A percentile compares a stretch with the other conserved stretches of the same genome.
These are phyloP conservation scores for Saturnispora serradocipensis DNA, from an alignment of 805 yeast species.

Conservation along the genomic window DNA sequence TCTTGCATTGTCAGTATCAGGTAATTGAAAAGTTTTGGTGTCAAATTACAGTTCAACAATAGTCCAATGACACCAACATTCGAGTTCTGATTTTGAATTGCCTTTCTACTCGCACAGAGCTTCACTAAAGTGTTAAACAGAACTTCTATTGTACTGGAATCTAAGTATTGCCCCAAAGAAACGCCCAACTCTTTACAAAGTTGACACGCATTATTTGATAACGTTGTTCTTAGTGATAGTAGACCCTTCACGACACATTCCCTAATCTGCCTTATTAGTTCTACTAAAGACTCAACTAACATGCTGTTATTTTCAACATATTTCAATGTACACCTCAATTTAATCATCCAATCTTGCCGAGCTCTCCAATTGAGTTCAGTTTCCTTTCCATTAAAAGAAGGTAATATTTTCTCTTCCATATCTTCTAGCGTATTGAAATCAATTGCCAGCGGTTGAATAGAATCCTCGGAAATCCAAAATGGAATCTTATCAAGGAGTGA, in stretches of 20 bases:
- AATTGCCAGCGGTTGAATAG: conserved; percentile 12
- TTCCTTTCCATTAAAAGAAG: conserved; percentile 59
- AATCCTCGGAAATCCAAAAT: conserved; percentile 2
- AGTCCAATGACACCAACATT: conserved; percentile 48
- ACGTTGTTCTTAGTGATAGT: conserved; percentile 72
- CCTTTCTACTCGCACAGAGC: conserved; percentile 52
- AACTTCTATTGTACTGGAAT: conserved; percentile 38
- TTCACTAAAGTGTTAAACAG: conserved; percentile 41
- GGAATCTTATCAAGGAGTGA: background rate
- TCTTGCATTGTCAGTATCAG: conserved; percentile 49
- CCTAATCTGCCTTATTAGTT: conserved; percentile 30
- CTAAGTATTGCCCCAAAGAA: conserved; percentile 31
- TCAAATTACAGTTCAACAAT: conserved; percentile 45
- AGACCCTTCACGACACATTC: conserved; percentile 61
- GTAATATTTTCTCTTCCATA: conserved; percentile 22
- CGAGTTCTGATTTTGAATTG: conserved; percentile 51
- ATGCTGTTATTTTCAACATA: conserved; percentile 34
- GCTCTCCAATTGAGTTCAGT: conserved; percentile 80
- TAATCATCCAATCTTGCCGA: conserved; percentile 55
- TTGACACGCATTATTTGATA: conserved; percentile 68
- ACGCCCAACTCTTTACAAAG: conserved; percentile 59
- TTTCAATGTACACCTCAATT: conserved; percentile 49
- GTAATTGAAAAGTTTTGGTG: conserved; percentile 40
- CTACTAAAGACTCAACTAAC: conserved; percentile 1
- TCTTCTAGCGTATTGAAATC: conserved; percentile 30